Conservation (phyloP, 2,329 filamentous ascomycete genomes). For the Cercospora sp. region DNA sequence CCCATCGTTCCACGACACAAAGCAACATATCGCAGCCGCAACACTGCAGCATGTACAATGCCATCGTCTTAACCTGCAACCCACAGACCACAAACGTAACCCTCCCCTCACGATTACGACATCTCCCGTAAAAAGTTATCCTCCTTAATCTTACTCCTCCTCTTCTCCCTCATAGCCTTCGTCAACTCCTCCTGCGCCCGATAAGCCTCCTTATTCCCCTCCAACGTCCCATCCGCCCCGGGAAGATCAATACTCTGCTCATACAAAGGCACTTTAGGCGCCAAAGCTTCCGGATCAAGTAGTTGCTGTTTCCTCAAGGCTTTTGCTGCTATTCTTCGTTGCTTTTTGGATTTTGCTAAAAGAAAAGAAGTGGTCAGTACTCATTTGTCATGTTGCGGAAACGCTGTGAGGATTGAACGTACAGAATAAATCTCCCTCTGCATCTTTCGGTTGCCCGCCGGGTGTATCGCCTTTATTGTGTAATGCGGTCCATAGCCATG, state of each 20-base stretch:
- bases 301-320: constrained; percentile 62
- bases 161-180: constrained; percentile 71
- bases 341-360: constrained; percentile 80
- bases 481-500: constrained; percentile 76
- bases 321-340: constrained; percentile 69
- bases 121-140: constrained; percentile 81
- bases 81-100: background rate
- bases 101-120: constrained; percentile 42
- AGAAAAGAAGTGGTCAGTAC: no score
- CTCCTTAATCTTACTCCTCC: constrained; percentile 78
- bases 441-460: constrained; percentile 54
- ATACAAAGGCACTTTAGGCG: constrained; percentile 67
- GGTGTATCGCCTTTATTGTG: constrained; percentile 48
- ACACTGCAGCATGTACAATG: background rate
- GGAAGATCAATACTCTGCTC: constrained; percentile 77
- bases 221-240: constrained; percentile 49
- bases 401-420: no score
- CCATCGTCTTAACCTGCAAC: no score
- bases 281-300: constrained; percentile 65
- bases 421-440: constrained; percentile 77
- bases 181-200: constrained; percentile 63
- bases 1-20: background rate
- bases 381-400: no score
- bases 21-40: no score
- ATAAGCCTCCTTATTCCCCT: constrained; percentile 49